phyloP scores from a whole-genome alignment of 257 asterid species.

The Forsythia suspensa region DNA sequence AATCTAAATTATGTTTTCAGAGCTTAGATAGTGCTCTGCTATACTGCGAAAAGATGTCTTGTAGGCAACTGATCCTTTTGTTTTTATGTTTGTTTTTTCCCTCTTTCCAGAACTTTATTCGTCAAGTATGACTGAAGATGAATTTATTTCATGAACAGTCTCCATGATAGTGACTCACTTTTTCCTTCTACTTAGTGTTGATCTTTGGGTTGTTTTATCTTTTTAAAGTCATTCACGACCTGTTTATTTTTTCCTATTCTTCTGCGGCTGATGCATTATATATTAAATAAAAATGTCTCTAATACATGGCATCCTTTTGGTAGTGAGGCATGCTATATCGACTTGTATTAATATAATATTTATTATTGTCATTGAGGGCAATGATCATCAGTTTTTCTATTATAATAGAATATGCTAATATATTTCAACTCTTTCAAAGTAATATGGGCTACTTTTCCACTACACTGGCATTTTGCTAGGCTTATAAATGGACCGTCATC shows the following conservation, averaged over 20 bases:
- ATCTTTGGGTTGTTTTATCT: too few species aligned
- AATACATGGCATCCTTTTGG: neutral
- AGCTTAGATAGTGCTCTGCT: neutral
- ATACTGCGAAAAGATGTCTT: neutral
- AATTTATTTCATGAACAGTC: too few species aligned
- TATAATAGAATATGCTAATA: neutral
- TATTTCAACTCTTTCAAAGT: conserved; percentile 5
- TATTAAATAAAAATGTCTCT: conserved; percentile 5
- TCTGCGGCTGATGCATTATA: neutral
- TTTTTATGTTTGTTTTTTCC: too few species aligned
- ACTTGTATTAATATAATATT: neutral
- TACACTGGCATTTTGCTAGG: neutral
- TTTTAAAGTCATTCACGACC: too few species aligned
- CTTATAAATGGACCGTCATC: neutral
- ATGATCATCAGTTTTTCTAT: conserved; percentile 2
- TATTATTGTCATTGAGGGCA: conserved; percentile 4
- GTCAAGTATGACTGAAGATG: too few species aligned
- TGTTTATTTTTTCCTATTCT: too few species aligned
- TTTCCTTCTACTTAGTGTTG: too few species aligned
- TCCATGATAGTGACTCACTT: too few species aligned
- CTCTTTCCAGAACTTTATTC: too few species aligned
- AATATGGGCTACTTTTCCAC: neutral
- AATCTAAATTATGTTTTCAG: neutral
- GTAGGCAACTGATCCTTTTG: too few species aligned
- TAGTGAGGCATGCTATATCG: neutral